Evolutionary conservation across 768 basidiomycete genomes (phyloP).

Genomic region (Lactifluus piperatus): DNA sequence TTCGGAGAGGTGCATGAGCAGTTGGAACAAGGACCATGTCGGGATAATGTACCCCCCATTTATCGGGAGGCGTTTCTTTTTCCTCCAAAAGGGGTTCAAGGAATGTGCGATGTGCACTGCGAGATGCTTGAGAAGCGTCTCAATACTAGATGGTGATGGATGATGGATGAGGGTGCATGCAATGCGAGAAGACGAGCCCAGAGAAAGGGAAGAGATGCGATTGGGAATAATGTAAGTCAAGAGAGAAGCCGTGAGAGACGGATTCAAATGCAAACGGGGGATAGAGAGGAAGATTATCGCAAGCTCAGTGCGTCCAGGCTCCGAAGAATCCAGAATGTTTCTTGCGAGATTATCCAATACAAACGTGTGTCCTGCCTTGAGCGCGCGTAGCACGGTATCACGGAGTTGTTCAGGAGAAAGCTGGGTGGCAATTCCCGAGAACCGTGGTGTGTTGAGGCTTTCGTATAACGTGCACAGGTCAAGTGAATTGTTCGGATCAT

Average conservation of each 20-base stretch:
- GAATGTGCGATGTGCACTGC: background rate
- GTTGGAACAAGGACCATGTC: conserved; percentile 34
- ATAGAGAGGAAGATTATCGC: conserved; percentile 8
- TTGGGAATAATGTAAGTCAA: background rate
- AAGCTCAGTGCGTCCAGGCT: background rate
- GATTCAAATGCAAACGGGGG: background rate
- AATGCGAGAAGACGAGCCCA: conserved; percentile 24
- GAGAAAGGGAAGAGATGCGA: conserved; percentile 28
- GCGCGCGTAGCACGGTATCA: conserved; percentile 27
- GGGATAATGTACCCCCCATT: conserved; percentile 1
- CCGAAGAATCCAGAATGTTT: conserved; percentile 31
- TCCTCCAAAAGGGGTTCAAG: background rate
- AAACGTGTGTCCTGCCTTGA: conserved; percentile 25
- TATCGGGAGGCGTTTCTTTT: background rate
- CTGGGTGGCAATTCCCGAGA: conserved; percentile 5
- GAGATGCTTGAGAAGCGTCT: background rate
- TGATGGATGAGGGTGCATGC: conserved; percentile 28
- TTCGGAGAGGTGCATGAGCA: conserved; percentile 36
- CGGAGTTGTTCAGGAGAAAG: conserved; percentile 23
- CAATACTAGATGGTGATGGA: conserved; percentile 26
- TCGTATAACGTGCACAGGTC: background rate
- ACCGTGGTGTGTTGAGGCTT: background rate
- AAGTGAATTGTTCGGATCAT: background rate
- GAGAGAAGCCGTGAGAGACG: conserved; percentile 6
- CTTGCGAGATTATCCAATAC: conserved; percentile 33